Percentiles rank a stretch among this genome's conserved stretches.
Conservation (phyloP, 441 rosid genomes). For the Pelargonium myrrhifolium region DNA sequence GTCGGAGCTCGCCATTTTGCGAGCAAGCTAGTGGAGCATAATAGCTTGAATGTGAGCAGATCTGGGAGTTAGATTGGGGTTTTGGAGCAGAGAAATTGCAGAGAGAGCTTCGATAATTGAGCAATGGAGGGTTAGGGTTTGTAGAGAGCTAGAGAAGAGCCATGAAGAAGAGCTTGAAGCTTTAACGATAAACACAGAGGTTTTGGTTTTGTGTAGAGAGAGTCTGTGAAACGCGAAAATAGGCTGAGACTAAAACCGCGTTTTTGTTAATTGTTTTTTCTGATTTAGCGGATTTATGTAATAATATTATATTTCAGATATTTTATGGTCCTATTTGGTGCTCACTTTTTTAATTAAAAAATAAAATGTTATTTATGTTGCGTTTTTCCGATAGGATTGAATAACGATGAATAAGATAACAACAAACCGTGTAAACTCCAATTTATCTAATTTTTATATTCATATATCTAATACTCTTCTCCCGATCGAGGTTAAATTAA, state of each 20-base stretch:
- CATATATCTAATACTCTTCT: too few species aligned
- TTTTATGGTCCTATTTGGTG: too few species aligned
- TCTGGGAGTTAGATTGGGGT: background rate
- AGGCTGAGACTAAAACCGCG: background rate
- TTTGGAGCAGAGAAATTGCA: background rate
- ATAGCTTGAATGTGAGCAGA: background rate
- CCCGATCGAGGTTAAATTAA: too few species aligned
- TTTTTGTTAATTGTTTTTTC: background rate
- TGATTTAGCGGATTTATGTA: background rate
- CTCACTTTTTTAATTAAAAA: too few species aligned
- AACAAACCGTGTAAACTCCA: too few species aligned
- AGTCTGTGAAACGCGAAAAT: background rate
- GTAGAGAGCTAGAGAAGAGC: background rate
- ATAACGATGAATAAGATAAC: too few species aligned
- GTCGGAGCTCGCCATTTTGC: constrained; percentile 59
- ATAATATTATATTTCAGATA: background rate
- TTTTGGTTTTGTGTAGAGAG: background rate
- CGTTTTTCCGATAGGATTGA: too few species aligned
- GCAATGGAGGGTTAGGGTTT: background rate
- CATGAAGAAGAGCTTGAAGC: background rate
- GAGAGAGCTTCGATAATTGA: background rate
- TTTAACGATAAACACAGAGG: background rate
- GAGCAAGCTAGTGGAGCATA: background rate
- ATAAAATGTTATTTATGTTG: too few species aligned
- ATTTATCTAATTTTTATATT: too few species aligned